These are phyloP conservation scores for Chenopodium berlandieri DNA, from an alignment of 148 eudicot species.

Conservation along the genomic window DNA sequence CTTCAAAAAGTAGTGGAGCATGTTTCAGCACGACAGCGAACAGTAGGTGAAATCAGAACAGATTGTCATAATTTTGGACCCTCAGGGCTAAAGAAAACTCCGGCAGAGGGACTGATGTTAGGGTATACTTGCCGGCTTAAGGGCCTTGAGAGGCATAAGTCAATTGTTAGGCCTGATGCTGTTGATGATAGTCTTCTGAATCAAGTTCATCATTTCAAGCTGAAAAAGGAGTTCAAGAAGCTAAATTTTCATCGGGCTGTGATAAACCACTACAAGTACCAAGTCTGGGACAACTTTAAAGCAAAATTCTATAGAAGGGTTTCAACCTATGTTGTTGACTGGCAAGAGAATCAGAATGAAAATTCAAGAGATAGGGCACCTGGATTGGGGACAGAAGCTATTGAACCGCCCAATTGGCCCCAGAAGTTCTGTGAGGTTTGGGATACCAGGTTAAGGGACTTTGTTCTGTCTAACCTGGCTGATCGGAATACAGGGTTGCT, in stretches of 20 bases:
- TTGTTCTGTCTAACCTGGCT: slow-evolving; percentile 62
- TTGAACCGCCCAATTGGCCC: slow-evolving; percentile 76
- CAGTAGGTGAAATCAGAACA: slow-evolving; percentile 77
- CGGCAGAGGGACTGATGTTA: slow-evolving; percentile 58
- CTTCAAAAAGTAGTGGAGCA: slow-evolving; percentile 53
- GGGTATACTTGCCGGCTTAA: slow-evolving; percentile 94
- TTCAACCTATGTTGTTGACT: slow-evolving; percentile 90
- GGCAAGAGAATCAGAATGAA: slow-evolving; percentile 84
- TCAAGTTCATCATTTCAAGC: slow-evolving; percentile 86
- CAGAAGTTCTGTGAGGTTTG: slow-evolving; percentile 77
- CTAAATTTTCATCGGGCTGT: slow-evolving; percentile 50
- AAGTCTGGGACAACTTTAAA: slow-evolving; percentile 84
- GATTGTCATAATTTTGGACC: slow-evolving; percentile 91
- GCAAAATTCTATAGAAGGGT: slow-evolving; percentile 86
- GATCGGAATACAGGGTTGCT: slow-evolving; percentile 66
- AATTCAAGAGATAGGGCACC: slow-evolving; percentile 92
- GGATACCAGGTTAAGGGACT: slow-evolving; percentile 85
- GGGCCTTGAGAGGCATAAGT: slow-evolving; percentile 88
- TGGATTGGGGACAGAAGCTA: slow-evolving; percentile 87
- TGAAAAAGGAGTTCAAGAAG: slow-evolving; percentile 52
- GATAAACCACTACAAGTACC: slow-evolving; percentile 91
- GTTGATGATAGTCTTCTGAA: slow-evolving; percentile 64
- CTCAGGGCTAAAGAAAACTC: slow-evolving; percentile 62
- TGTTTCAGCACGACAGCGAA: slow-evolving; percentile 32
- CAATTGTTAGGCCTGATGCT: slow-evolving; percentile 72